phyloP scores from a whole-genome alignment of 768 basidiomycete genomes.

The Ramaria rubella region DNA sequence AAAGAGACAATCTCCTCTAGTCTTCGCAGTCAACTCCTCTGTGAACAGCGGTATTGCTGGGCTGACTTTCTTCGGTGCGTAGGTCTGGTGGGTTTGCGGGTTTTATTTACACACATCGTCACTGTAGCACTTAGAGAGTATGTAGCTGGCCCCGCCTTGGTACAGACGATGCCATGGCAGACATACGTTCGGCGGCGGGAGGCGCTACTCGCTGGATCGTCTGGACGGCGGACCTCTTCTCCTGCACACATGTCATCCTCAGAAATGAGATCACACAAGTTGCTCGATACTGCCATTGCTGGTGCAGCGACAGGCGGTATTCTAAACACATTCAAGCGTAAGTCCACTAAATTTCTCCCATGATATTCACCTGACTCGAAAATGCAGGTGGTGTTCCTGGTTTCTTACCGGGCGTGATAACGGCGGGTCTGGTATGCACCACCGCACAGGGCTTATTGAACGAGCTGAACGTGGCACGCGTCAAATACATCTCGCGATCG shows the following conservation, averaged over 20 bases:
- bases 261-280: slow-evolving; percentile 50
- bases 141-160: slow-evolving; percentile 57
- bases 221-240: slow-evolving; percentile 15
- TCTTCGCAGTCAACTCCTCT: slow-evolving; percentile 53
- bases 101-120: background rate
- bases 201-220: slow-evolving; percentile 19
- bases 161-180: slow-evolving; percentile 36
- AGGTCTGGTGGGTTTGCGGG: background rate
- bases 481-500: slow-evolving; percentile 46
- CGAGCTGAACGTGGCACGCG: slow-evolving; percentile 52
- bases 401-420: slow-evolving; percentile 51
- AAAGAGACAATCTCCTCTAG: slow-evolving; percentile 40
- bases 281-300: slow-evolving; percentile 68
- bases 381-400: slow-evolving; percentile 57
- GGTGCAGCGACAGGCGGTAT: slow-evolving; percentile 63
- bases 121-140: slow-evolving; percentile 67
- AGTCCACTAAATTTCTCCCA: slow-evolving; percentile 21
- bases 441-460: slow-evolving; percentile 66
- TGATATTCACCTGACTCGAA: background rate
- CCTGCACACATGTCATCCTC: slow-evolving; percentile 33
- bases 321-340: slow-evolving; percentile 54
- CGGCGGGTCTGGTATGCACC: slow-evolving; percentile 51
- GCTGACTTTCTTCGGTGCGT: slow-evolving; percentile 73
- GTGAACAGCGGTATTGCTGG: slow-evolving; percentile 69
- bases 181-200: slow-evolving; percentile 42